phyloP scores from a whole-genome alignment of 768 basidiomycete genomes.

The Myochromella boudieri region DNA sequence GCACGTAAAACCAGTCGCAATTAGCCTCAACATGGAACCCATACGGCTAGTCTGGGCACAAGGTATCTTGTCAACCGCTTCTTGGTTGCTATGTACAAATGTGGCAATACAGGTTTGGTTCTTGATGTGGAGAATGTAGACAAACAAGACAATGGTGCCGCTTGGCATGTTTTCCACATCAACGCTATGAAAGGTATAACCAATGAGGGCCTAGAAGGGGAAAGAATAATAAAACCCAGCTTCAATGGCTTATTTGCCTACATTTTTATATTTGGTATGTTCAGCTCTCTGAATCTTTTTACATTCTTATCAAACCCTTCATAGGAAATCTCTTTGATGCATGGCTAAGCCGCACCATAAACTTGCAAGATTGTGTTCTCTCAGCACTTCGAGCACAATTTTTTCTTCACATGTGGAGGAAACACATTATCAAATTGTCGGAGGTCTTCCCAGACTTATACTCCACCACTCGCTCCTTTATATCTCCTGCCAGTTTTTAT shows the following conservation, averaged over 20 bases:
- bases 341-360: neutral
- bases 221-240: slow-evolving; percentile 4
- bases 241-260: slow-evolving; percentile 25
- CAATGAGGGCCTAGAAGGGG: neutral
- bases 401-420: slow-evolving; percentile 20
- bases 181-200: slow-evolving; percentile 18
- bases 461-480: slow-evolving; percentile 19
- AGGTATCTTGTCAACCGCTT: slow-evolving; percentile 20
- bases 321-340: neutral
- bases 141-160: slow-evolving; percentile 30
- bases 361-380: neutral
- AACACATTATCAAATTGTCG: slow-evolving; percentile 15
- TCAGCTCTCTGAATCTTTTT: no score
- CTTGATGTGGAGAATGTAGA: slow-evolving; percentile 25
- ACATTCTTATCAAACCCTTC: no score
- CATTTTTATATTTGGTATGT: slow-evolving; percentile 22
- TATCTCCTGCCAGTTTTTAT: slow-evolving; percentile 24
- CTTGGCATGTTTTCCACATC: slow-evolving; percentile 22
- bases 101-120: slow-evolving; percentile 12
- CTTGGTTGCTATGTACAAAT: slow-evolving; percentile 16
- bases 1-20: slow-evolving; percentile 3
- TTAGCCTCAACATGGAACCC: slow-evolving; percentile 6
- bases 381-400: slow-evolving; percentile 8
- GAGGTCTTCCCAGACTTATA: slow-evolving; percentile 21
- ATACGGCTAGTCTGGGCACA: slow-evolving; percentile 13